A percentile compares a stretch with the other conserved stretches of the same genome.
Evolutionary conservation across 352 stramenopile species (phyloP).

Genomic region (Globisporangium splendens): DNA sequence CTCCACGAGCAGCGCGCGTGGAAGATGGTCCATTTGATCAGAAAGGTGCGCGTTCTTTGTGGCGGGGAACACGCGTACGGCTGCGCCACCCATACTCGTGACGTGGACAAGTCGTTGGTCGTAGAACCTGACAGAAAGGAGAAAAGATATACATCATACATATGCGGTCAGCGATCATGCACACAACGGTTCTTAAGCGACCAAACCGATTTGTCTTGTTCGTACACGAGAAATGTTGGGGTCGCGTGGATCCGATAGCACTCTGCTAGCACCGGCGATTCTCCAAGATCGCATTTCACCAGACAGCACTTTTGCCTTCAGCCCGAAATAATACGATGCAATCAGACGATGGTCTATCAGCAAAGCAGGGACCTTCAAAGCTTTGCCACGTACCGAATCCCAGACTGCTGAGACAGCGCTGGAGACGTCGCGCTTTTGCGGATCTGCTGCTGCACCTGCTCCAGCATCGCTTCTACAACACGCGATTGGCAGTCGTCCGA

Average conservation of each 20-base stretch:
- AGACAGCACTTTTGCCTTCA: slow-evolving; percentile 41
- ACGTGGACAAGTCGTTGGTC: slow-evolving; percentile 49
- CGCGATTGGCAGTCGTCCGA: slow-evolving; percentile 60
- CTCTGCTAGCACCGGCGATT: slow-evolving; percentile 49
- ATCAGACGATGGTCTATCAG: not conserved
- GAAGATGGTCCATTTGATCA: slow-evolving; percentile 48
- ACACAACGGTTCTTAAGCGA: not conserved
- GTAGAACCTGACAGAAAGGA: slow-evolving; percentile 48
- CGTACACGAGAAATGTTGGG: slow-evolving; percentile 75
- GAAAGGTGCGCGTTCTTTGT: slow-evolving; percentile 64
- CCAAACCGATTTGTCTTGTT: not conserved
- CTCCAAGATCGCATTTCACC: slow-evolving; percentile 72
- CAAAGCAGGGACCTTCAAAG: not conserved
- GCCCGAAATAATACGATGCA: not conserved
- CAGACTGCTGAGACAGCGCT: not conserved
- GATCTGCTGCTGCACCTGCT: slow-evolving; percentile 49
- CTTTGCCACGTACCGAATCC: slow-evolving; percentile 6
- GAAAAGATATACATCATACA: not conserved
- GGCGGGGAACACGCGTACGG: slow-evolving; percentile 44
- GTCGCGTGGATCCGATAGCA: slow-evolving; percentile 66
- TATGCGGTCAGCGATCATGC: not conserved
- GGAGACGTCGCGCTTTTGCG: slow-evolving; percentile 3
- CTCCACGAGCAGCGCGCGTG: slow-evolving; percentile 59
- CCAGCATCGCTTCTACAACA: slow-evolving; percentile 42
- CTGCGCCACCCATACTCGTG: slow-evolving; percentile 52